phyloP scores from a whole-genome alignment of 306 rosid species.

The Prunus persica region Prunus_persica_NCBIv2 NC_034009.1:37926501-37927000 shows the following conservation, averaged over 20 bases:
- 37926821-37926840: constrained; percentile 81
- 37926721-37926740: background rate
- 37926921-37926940: background rate
- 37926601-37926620: constrained; percentile 73
- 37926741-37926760: background rate
- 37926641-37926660: constrained; percentile 58
- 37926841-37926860: constrained; percentile 75
- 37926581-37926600: constrained; percentile 82
- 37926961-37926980: background rate
- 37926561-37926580: constrained; percentile 88
- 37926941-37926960: background rate
- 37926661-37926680: background rate
- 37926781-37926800: constrained; percentile 56
- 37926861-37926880: constrained; percentile 61
- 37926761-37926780: background rate
- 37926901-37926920: constrained; percentile 64
- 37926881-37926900: constrained; percentile 60
- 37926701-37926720: background rate
- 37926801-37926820: constrained; percentile 81
- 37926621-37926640: constrained; percentile 56
- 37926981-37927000: background rate
- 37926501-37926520: constrained; percentile 74
- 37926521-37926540: constrained; percentile 71
- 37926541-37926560: constrained; percentile 90
- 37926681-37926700: background rate